Evolutionary conservation across 2,329 filamentous ascomycete genomes (phyloP), one percentile per base, ranked within the genome.

Genomic region (Fonsecaea pedrosoi): DNA sequence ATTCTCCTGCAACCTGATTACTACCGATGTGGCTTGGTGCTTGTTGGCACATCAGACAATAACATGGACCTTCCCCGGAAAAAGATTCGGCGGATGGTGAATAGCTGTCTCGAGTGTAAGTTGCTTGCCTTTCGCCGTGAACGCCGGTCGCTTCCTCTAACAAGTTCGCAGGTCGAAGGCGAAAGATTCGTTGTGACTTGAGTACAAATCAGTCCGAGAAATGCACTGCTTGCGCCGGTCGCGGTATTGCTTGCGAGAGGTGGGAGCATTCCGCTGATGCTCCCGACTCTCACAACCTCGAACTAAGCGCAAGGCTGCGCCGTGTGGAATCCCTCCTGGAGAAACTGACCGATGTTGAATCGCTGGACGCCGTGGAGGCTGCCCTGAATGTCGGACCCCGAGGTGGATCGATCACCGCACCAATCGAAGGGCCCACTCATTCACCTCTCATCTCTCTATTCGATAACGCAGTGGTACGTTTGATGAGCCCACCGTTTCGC

Each of bases 181-280:
- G 84, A 32, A 87, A 87, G 75, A 79, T 83, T 6, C 78, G 80
- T 1, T 87, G 85, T 71, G 80, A 78, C n/a, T 82, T 84, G 64
- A 74, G 75, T 13, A 72, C 77, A 2, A 73, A 78, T 5, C 70
- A 75, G 2, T 78, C 81, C 2, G 65, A 75, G 3, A 70, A 80
- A 2, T 87, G 85, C 64, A 74, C 79, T 25, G 80, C 78, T 2
- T 87, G 85, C 68, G 74, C 77, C 25, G 74, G 79, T 7, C 80
- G 85, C 0, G 76, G 79, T 0, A 76, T 78, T 0, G 68, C 70
- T 38, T 75, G 73, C 53, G 56, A 69, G 38, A 73, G 69, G 37
- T 73, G 74, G 54, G 68, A 57, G 32, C 56, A 40, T 9, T 70
- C 72, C 15, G 57, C 73, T 18, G 60, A 32, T 13, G 10, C 50